Base-by-base conservation (phyloP, 257 asterid species). In the Marsdenia floribunda region DNA sequence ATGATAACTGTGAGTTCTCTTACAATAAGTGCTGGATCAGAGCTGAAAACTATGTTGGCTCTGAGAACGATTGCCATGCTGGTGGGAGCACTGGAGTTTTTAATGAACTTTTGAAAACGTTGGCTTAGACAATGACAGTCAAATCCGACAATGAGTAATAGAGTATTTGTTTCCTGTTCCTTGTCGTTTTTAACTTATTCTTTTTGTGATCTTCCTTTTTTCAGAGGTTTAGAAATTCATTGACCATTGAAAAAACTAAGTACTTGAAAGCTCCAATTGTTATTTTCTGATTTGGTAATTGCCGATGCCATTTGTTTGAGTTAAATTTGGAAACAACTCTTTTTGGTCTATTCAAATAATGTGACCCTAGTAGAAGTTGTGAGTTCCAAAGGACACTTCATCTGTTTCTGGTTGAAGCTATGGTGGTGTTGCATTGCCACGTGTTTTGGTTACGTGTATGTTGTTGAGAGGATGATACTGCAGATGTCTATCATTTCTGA, bases 41-140 rank as follows among this genome's bases (percentile, higher is more conserved):
- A n/a, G 33, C 19, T 33, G 37, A 60, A 26, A 52, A 55, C 21
- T 37, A 74, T 35, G 14, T 49, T 4, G 26, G 33, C 13, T 19
- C 10, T 66, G 71, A 19, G 52, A 66, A 66, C 24, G 29, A 16
- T 63, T 33, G 38, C 66, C 50, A 18, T 19, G n/a, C 13, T 29
- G 1, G 61, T 44, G 49, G 26, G 24, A 22, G 18, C 46, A 3
- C 2, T 53, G 58, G 42, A 63, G 44, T 9, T 52, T 49, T 64
- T 50, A 16, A 2, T 2, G 22, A 64, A 16, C 21, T 26, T 47
- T 33, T 12, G 21, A 11, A 33, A 63, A 0, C 13, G 21, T 33
- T 49, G 65, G 77, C 72, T 19, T 33, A 3, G 11, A 50, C 35
- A 74, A 74, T 21, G 55, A 74, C 78, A 74, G 21, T 47, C 13